Base-by-base conservation (phyloP, 257 asterid species). In the Cruciata laevipes region DNA sequence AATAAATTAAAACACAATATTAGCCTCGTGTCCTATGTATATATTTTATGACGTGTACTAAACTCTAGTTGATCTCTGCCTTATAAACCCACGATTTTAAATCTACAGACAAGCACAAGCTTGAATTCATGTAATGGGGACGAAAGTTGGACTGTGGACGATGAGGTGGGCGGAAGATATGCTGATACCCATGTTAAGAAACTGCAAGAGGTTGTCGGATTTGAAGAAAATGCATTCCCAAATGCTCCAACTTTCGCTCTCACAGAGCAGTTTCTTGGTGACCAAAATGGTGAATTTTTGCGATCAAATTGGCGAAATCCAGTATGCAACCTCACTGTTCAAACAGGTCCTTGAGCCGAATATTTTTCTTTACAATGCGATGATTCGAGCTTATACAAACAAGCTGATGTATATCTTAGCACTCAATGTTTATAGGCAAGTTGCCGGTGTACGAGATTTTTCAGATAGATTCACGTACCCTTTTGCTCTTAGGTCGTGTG, bases 201-300 rank as follows among this genome's bases (percentile, higher is more conserved):
- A 77, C 51, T 86, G 96, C 81, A 77, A 40, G 25, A 77, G 21
- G 65, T 58, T 72, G 20, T 10, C 4, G 23, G 56, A 38, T 21
- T 57, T 91, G 84, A 91, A 77, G 84, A 83, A 72, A 76, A 76
- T 82, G n/a, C 96, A 88, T 52, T 84, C 88, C 79, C 96, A 82
- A 49, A 81, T 86, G 75, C 83, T 83, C 74, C 85, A 85, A 61
- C 74, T 83, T 16, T 85, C 91, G 16, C 33, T 86, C 33, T 35
- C 82, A 7, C 89, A 82, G 42, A 86, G 95, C 88, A 91, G 79
- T 74, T 83, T 86, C 77, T 77, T 91, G 80, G 88, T 84, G n/a
- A 86, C 95, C 4, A 88, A 75, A 79, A 86, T 88, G 95, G 53
- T 91, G 74, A 87, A 91, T 56, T 77, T 83, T 49, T 90, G 97